Base-by-base conservation (phyloP, 352 stramenopile species). In the Thalassiosira gravida region DNA sequence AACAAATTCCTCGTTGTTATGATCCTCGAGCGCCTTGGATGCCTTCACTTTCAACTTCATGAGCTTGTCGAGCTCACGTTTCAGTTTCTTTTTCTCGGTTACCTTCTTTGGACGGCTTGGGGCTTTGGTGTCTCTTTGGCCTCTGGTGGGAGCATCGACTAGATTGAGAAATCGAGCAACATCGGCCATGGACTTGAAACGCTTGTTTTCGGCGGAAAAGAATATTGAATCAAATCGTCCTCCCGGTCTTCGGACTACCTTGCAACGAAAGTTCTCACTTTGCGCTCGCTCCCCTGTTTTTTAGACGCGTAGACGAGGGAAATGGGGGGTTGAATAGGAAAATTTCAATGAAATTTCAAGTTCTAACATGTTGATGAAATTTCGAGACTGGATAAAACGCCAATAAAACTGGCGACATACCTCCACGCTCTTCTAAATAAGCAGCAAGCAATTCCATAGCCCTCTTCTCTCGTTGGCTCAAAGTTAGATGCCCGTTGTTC, bases 171-270 rank as follows among this genome's bases (percentile, higher is more conserved):
- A 90, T 56, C 82, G 67, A 22, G 67, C 80, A 47, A 92, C 83
- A 53, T 91, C 87, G 6, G 84, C 35, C 82, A 92, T 91, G 46
- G 85, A 90, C 35, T 87, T 87, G 64, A 91, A 92, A 44, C 85
- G 67, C 47, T 84, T 76, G 3, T 82, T 82, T 46, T 86, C 61
- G 25, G 70, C 71, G 22, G 82, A 87, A 61, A 83, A 91, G 57
- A 87, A 92, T 67, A 86, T 86, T 1, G 77, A 83, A 59, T 92
- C 82, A 74, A 77, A 92, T 63, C 81, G 71, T 22, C 78, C 79
- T 66, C 85, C 73, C 1, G 72, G 77, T 59, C 72, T 58, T 79
- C 73, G 67, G 3, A 74, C 39, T 29, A 77, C 67, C 37, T 79
- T 77, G 24, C 67, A 78, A 25, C 67, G 57, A 63, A 83, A 83